These are phyloP conservation scores for Geotrichum carabidarum DNA, from an alignment of 1,139 yeast genomes.

Conservation along the genomic window DNA sequence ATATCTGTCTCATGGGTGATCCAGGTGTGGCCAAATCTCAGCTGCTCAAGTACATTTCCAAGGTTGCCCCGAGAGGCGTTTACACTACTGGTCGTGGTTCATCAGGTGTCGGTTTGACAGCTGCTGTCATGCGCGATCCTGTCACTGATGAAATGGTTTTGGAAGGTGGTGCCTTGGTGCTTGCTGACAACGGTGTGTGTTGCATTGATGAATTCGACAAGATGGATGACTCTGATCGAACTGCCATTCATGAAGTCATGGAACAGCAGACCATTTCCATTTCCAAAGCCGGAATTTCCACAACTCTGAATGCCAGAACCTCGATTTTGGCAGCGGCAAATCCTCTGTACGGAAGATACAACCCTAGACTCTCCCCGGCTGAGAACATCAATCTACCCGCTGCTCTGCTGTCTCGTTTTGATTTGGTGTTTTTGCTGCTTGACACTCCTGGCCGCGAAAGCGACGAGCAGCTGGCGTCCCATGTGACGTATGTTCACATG, in stretches of 20 bases:
- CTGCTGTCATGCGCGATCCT: constrained; percentile 98
- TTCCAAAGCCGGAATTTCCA: constrained; percentile 95
- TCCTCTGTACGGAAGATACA: constrained; percentile 93
- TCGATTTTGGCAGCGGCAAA: constrained; percentile 97
- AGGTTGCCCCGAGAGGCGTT: constrained; percentile 94
- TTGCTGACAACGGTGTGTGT: constrained; percentile 97
- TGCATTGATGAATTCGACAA: constrained; percentile 98
- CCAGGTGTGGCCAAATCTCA: constrained; percentile 99
- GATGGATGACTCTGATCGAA: constrained; percentile 95
- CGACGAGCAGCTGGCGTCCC: constrained; percentile 84
- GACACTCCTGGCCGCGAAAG: constrained; percentile 77
- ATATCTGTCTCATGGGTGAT: constrained; percentile 96
- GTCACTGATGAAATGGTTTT: constrained; percentile 97
- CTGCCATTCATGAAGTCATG: constrained; percentile 99
- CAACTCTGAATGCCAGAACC: constrained; percentile 92
- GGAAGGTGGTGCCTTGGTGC: constrained; percentile 96
- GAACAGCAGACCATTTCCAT: constrained; percentile 98
- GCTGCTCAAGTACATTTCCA: constrained; percentile 81
- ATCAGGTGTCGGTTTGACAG: constrained; percentile 97
- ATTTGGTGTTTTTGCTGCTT: constrained; percentile 75
- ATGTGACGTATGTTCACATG: constrained; percentile 95
- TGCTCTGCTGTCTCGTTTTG: constrained; percentile 92
- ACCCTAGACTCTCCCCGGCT: constrained; percentile 82
- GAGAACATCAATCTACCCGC: constrained; percentile 97
- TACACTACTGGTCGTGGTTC: constrained; percentile 99